Conservation (phyloP, 495 filamentous ascomycete genomes). For the Evernia prunastri region DNA sequence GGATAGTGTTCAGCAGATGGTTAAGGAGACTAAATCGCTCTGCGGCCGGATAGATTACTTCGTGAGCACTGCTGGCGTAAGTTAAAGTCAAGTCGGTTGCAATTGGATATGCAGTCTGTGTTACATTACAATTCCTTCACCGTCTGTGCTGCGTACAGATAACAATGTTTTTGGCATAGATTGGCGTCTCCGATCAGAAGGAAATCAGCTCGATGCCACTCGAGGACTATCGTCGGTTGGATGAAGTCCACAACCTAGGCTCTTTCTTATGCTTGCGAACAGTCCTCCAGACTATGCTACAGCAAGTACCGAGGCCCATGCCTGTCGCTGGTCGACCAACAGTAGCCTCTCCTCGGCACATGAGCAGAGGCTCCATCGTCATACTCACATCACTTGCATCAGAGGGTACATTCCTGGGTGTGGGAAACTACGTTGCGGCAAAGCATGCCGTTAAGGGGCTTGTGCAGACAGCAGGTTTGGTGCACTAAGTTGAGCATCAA, state of each 20-base stretch:
- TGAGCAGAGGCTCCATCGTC: slow-evolving; percentile 15
- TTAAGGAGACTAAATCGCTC: not conserved
- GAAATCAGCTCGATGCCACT: no score
- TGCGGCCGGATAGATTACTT: not conserved
- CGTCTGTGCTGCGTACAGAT: no score
- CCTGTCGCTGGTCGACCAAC: not conserved
- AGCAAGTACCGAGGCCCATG: not conserved
- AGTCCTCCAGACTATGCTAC: no score
- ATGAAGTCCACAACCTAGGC: no score
- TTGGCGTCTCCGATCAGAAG: no score
- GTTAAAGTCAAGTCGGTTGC: not conserved
- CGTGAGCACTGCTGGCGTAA: slow-evolving; percentile 2
- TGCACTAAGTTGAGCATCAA: no score
- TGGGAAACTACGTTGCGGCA: slow-evolving; percentile 20
- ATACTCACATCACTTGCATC: slow-evolving; percentile 16
- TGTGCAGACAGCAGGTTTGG: no score
- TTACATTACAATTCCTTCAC: no score
- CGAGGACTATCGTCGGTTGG: no score
- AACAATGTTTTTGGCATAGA: no score
- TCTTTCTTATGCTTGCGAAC: no score
- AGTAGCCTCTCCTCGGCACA: not conserved
- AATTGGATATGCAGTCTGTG: no score
- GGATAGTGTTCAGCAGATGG: not conserved
- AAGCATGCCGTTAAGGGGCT: not conserved
- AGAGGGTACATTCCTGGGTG: slow-evolving; percentile 13